Conservation (phyloP, 139 green algal species). For the Mesotaenium endlicherianum region DNA sequence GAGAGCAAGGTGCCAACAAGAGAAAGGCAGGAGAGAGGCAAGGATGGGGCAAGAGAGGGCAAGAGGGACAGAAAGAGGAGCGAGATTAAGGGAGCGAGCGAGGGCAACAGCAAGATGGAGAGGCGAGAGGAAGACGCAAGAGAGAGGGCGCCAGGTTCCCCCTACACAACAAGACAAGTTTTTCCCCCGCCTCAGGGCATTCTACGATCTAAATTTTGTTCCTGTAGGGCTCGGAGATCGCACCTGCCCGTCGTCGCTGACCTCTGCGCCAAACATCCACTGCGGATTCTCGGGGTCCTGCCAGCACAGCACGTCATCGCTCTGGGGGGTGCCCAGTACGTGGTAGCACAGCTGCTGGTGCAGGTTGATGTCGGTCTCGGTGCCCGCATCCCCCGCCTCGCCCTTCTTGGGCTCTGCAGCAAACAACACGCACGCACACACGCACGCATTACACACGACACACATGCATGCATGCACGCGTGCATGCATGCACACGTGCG, state of each 20-base stretch:
- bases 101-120: neutral
- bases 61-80: neutral
- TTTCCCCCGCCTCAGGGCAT: too few relatives aligned
- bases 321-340: constrained; percentile 72
- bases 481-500: too few relatives aligned
- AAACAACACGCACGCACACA: constrained; percentile 46
- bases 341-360: constrained; percentile 82
- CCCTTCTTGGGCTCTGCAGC: constrained; percentile 20
- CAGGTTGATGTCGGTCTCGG: constrained; percentile 75
- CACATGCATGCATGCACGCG: too few relatives aligned
- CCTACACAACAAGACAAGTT: neutral
- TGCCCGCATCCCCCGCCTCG: constrained; percentile 65
- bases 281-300: constrained; percentile 57
- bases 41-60: neutral
- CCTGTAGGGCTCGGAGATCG: neutral
- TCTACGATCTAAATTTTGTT: too few relatives aligned
- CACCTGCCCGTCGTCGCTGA: constrained; percentile 77
- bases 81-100: neutral
- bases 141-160: neutral
- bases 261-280: constrained; percentile 70
- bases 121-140: neutral
- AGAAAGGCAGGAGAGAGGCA: neutral
- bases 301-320: constrained; percentile 59
- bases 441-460: too few relatives aligned
- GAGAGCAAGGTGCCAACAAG: neutral